Percentiles rank a stretch among this genome's conserved stretches.
Conservation (phyloP, 208 protist species). For the Tritrichomonas foetus region DNA sequence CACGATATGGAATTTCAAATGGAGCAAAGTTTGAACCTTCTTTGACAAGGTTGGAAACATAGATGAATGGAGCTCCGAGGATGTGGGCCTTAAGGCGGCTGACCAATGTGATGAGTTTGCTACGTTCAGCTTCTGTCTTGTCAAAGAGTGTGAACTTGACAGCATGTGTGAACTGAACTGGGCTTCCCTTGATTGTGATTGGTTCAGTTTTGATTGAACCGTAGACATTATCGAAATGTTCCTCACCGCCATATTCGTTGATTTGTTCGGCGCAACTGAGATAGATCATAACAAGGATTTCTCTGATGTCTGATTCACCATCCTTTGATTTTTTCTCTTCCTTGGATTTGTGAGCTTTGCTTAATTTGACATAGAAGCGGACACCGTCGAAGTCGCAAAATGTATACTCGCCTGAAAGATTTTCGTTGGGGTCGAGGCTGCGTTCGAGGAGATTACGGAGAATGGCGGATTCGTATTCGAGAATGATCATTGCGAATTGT, state of each 20-base stretch:
- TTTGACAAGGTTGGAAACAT: background rate
- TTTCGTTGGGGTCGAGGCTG: slow-evolving; percentile 17
- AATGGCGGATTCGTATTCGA: slow-evolving; percentile 18
- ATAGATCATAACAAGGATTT: background rate
- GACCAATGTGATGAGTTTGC: background rate
- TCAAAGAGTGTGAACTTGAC: background rate
- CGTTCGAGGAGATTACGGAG: background rate
- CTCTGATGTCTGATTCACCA: background rate
- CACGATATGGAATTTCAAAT: slow-evolving; percentile 36
- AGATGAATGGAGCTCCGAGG: slow-evolving; percentile 2
- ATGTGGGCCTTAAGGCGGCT: background rate
- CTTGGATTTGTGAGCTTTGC: background rate
- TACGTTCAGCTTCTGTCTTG: background rate
- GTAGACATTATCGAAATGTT: background rate
- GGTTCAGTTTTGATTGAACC: background rate
- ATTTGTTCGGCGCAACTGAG: background rate
- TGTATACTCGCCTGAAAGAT: background rate
- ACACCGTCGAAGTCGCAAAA: slow-evolving; percentile 32
- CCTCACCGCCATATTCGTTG: background rate
- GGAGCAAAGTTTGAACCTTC: background rate
- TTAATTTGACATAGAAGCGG: background rate
- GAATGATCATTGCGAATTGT: background rate
- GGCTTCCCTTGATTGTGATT: too few relatives aligned
- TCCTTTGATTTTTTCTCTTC: background rate
- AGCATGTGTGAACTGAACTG: background rate